phyloP scores from a whole-genome alignment of 495 filamentous ascomycete species.

The Saxophila tyrrhenica region DNA sequence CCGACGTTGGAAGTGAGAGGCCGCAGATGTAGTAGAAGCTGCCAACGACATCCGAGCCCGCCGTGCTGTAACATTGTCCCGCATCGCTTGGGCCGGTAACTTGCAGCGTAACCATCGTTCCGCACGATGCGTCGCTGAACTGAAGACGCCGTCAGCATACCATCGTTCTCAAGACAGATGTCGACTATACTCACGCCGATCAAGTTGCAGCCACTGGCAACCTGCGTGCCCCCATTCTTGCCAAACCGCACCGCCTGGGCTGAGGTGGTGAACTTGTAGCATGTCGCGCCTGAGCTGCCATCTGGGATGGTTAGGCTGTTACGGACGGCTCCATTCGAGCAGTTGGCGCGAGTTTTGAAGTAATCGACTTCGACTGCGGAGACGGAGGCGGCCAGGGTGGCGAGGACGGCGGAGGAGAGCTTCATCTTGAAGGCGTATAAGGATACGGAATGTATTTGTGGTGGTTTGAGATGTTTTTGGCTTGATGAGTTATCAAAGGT shows the following conservation, averaged over 20 bases:
- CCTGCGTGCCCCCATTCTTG: background rate
- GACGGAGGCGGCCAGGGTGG: background rate
- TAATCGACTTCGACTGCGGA: background rate
- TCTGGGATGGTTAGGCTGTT: background rate
- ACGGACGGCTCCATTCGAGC: background rate
- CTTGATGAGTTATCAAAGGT: too few relatives aligned
- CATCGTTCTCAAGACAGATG: background rate
- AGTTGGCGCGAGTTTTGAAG: background rate
- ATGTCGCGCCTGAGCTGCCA: background rate
- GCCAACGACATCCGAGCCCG: background rate
- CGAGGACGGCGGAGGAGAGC: background rate
- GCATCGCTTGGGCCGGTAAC: background rate
- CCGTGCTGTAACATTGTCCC: background rate
- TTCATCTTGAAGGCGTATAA: background rate
- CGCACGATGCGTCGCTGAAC: background rate
- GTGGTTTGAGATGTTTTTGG: background rate
- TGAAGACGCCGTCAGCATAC: background rate
- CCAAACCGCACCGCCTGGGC: background rate
- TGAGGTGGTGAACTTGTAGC: background rate
- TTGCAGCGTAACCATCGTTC: background rate
- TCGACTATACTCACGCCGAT: background rate
- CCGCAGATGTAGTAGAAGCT: background rate
- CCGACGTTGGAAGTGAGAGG: background rate
- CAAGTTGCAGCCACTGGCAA: background rate
- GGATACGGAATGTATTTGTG: background rate